Percentiles rank a stretch among this genome's conserved stretches.
Conservation (phyloP, 306 rosid species). For the Carpinus viminea region DNA sequence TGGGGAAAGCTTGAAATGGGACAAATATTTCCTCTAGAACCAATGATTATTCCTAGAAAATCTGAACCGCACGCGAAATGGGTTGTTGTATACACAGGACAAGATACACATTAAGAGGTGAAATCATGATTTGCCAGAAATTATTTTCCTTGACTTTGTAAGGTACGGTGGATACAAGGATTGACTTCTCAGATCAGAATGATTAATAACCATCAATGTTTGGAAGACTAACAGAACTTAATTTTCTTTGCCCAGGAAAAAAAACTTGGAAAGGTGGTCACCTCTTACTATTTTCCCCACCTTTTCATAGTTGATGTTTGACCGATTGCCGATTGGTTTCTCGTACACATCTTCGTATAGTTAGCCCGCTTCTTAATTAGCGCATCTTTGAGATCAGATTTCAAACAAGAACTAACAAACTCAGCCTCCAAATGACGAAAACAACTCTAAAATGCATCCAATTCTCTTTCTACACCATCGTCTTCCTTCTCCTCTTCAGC, state of each 20-base stretch:
- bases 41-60: neutral
- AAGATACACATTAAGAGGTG: slow-evolving; percentile 1
- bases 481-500: slow-evolving; percentile 24
- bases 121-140: slow-evolving; percentile 18
- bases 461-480: slow-evolving; percentile 13
- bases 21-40: neutral
- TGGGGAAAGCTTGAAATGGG: neutral
- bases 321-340: no score
- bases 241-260: no score
- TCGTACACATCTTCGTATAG: no score
- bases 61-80: neutral
- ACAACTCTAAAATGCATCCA: neutral
- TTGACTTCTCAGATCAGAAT: no score
- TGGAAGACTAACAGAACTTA: no score
- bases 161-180: neutral
- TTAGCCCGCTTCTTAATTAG: no score
- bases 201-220: no score
- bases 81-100: slow-evolving; percentile 7
- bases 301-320: no score
- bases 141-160: slow-evolving; percentile 14
- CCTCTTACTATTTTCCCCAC: no score
- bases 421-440: slow-evolving; percentile 32
- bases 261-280: no score
- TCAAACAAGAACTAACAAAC: neutral
- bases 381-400: neutral